phyloP scores from a whole-genome alignment of 176 grass and related monocot species.

The Musa acuminata region DNA sequence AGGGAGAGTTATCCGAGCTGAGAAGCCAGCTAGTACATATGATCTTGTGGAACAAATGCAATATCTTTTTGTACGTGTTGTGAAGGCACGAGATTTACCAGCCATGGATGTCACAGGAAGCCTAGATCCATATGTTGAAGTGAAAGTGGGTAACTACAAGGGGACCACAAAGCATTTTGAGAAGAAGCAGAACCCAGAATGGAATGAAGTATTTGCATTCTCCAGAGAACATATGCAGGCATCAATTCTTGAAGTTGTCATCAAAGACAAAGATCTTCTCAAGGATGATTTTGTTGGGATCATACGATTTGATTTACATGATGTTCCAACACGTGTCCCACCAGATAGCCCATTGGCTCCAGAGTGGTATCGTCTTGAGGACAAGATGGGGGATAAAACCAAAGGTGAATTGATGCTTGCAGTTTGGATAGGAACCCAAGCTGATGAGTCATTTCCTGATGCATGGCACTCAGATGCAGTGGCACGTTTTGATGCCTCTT shows the following conservation, averaged over 20 bases:
- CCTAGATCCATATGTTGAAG: conserved; percentile 39
- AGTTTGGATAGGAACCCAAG: conserved; percentile 67
- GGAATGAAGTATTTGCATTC: conserved; percentile 71
- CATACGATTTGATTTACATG: conserved; percentile 1
- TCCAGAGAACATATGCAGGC: conserved; percentile 35
- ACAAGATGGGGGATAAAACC: conserved; percentile 15
- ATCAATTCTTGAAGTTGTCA: conserved; percentile 27
- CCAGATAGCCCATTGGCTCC: conserved; percentile 34
- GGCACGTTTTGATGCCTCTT: conserved; percentile 7
- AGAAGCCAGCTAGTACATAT: conserved; percentile 18
- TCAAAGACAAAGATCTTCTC: conserved; percentile 35
- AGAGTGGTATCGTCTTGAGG: conserved; percentile 50
- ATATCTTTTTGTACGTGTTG: conserved; percentile 36
- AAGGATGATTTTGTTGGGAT: conserved; percentile 45
- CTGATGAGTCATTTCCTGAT: conserved; percentile 50
- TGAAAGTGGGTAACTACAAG: conserved; percentile 32
- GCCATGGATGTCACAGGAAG: conserved; percentile 12
- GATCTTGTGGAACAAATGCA: conserved; percentile 40
- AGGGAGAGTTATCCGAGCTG: conserved; percentile 7
- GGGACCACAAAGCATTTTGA: conserved; percentile 43
- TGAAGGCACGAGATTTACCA: conserved; percentile 32
- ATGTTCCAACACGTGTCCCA: conserved; percentile 4
- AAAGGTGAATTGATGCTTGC: conserved; percentile 52
- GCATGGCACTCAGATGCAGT: conserved; percentile 46
- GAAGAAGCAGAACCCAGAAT: conserved; percentile 43